These are phyloP conservation scores for Auricularia sp. DNA, from an alignment of 768 basidiomycete species.

Conservation along the genomic window DNA sequence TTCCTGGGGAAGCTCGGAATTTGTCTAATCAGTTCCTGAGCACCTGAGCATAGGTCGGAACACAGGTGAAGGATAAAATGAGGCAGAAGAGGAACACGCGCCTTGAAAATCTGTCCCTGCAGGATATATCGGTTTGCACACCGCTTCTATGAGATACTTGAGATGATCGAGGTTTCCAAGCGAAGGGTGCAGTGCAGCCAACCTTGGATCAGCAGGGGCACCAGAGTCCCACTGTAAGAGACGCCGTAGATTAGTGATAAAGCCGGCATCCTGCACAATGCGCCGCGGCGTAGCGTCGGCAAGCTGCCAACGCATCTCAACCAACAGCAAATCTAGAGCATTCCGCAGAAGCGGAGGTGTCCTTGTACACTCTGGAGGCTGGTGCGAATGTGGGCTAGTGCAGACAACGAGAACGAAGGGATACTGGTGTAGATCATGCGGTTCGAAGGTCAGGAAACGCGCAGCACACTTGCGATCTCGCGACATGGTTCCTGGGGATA, in stretches of 20 bases:
- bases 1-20: slow-evolving; percentile 3
- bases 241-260: slow-evolving; percentile 10
- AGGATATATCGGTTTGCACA: slow-evolving; percentile 12
- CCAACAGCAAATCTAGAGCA: slow-evolving; percentile 10
- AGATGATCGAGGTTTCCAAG: slow-evolving; percentile 17
- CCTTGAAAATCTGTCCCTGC: slow-evolving; percentile 18
- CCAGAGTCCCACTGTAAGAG: slow-evolving; percentile 11
- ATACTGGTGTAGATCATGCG: slow-evolving; percentile 6
- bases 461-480: neutral
- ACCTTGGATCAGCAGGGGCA: slow-evolving; percentile 1
- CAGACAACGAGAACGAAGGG: slow-evolving; percentile 10
- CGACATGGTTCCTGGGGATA: slow-evolving; percentile 8
- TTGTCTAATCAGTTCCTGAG: no score
- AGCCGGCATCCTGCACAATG: slow-evolving; percentile 16
- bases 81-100: slow-evolving; percentile 1
- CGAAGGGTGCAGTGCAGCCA: slow-evolving; percentile 12
- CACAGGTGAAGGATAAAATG: neutral
- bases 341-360: slow-evolving; percentile 6
- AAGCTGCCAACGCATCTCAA: slow-evolving; percentile 16
- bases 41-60: no score
- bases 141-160: slow-evolving; percentile 12
- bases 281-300: slow-evolving; percentile 20
- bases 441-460: slow-evolving; percentile 4
- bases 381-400: slow-evolving; percentile 6
- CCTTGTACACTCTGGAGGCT: slow-evolving; percentile 3